These are phyloP conservation scores for Phytopythium mirpurense DNA, from an alignment of 352 stramenopile genomes.

Conservation along the genomic window DNA sequence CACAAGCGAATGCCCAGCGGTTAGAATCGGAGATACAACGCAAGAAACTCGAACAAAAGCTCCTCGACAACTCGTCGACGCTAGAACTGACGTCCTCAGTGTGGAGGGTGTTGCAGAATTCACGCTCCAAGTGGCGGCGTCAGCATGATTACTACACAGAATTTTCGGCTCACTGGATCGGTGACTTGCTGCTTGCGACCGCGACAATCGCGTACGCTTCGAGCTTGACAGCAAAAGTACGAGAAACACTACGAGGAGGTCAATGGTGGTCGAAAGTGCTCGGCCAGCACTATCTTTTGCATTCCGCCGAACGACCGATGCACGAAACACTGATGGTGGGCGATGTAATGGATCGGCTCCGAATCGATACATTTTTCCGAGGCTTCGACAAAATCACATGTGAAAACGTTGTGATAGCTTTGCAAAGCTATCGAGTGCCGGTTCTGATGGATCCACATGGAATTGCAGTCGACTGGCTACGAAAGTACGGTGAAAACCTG, in stretches of 20 bases:
- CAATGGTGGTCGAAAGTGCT: conserved; percentile 33
- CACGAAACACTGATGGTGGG: conserved; percentile 33
- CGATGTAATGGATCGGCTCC: conserved; percentile 39
- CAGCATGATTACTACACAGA: conserved; percentile 33
- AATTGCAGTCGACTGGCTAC: conserved; percentile 50
- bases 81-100: conserved; percentile 48
- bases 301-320: conserved; percentile 17
- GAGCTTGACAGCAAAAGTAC: conserved; percentile 11
- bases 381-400: conserved; percentile 24
- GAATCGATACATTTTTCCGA: conserved; percentile 29
- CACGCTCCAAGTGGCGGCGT: conserved; percentile 34
- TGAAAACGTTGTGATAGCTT: conserved; percentile 39
- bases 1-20: conserved; percentile 27
- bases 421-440: conserved; percentile 38
- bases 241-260: conserved; percentile 11
- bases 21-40: conserved; percentile 47
- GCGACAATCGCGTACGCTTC: conserved; percentile 44
- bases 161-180: conserved; percentile 37
- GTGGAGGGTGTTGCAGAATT: conserved; percentile 46
- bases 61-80: conserved; percentile 48
- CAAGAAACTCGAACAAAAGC: conserved; percentile 33
- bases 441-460: conserved; percentile 58
- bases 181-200: conserved; percentile 61
- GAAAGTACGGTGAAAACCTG: conserved; percentile 18
- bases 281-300: conserved; percentile 19